A percentile compares a stretch with the other conserved stretches of the same genome.
These are phyloP conservation scores for Candida ovalis DNA, from an alignment of 805 yeast species.

Conservation along the genomic window DNA sequence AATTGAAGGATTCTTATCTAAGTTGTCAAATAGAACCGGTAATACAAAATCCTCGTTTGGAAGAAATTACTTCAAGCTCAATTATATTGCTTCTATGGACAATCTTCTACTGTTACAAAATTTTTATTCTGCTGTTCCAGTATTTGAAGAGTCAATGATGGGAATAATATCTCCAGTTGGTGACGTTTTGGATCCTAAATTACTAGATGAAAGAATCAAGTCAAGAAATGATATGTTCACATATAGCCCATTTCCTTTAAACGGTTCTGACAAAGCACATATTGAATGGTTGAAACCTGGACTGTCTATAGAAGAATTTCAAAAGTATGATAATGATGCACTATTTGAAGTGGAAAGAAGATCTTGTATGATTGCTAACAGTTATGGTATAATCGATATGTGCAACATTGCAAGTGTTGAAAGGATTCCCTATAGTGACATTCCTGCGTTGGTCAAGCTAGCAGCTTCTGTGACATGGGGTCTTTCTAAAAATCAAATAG, in stretches of 20 bases:
- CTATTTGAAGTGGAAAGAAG: slow-evolving; percentile 64
- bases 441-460: slow-evolving; percentile 24
- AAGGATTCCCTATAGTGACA: slow-evolving; percentile 26
- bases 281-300: slow-evolving; percentile 57
- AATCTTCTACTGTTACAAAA: slow-evolving; percentile 56
- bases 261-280: slow-evolving; percentile 44
- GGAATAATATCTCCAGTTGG: slow-evolving; percentile 34
- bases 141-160: slow-evolving; percentile 31
- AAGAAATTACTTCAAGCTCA: slow-evolving; percentile 44
- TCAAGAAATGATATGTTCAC: slow-evolving; percentile 38
- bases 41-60: slow-evolving; percentile 22
- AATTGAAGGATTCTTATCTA: slow-evolving; percentile 75
- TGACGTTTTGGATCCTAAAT: slow-evolving; percentile 24
- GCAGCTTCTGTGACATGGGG: slow-evolving; percentile 33
- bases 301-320: slow-evolving; percentile 37
- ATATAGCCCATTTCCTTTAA: slow-evolving; percentile 53
- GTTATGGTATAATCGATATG: slow-evolving; percentile 63
- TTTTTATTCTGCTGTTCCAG: slow-evolving; percentile 58
- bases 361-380: slow-evolving; percentile 47
- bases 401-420: slow-evolving; percentile 41
- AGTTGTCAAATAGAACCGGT: slow-evolving; percentile 52
- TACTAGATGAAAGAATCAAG: slow-evolving; percentile 17
- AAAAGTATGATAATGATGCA: slow-evolving; percentile 52
- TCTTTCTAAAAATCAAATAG: slow-evolving; percentile 11
- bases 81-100: slow-evolving; percentile 62